Percentiles rank a stretch among this genome's conserved stretches.
These are phyloP conservation scores for Euphrasia confusa DNA, from an alignment of 257 asterid species.

Conservation along the genomic window DNA sequence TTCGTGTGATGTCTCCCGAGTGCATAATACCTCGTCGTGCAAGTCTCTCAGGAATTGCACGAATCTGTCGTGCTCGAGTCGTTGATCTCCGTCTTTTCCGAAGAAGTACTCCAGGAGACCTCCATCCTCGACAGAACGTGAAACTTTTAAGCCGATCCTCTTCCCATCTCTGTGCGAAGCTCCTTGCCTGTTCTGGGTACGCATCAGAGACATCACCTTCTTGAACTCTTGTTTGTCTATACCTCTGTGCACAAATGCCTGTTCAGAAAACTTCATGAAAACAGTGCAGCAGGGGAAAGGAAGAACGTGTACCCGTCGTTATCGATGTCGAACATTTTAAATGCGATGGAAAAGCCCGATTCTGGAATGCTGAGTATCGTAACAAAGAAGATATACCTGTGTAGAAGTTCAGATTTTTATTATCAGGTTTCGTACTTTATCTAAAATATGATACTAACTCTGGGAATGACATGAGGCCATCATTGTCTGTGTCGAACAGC, in stretches of 20 bases:
- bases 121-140: conserved; percentile 71
- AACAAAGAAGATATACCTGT: conserved; percentile 84
- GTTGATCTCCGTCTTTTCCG: conserved; percentile 59
- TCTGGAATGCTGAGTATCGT: conserved; percentile 87
- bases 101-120: conserved; percentile 70
- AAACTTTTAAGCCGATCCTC: conserved; percentile 62
- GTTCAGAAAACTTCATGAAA: no score
- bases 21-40: conserved; percentile 58
- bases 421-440: no score
- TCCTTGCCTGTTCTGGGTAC: conserved; percentile 73
- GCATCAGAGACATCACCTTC: conserved; percentile 91
- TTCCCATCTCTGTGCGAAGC: conserved; percentile 72
- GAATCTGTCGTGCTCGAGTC: conserved; percentile 61
- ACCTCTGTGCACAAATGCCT: conserved; percentile 37
- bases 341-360: conserved; percentile 76
- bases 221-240: conserved; percentile 77
- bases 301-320: conserved; percentile 56
- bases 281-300: background rate
- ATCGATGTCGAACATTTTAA: conserved; percentile 80
- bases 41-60: conserved; percentile 73
- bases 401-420: background rate
- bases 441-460: conserved; percentile 54
- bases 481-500: conserved; percentile 83
- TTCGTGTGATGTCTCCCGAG: background rate
- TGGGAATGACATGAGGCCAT: conserved; percentile 81